Conservation (phyloP, 1,284 basidiomycete genomes). For the Naganishia sp. region DNA sequence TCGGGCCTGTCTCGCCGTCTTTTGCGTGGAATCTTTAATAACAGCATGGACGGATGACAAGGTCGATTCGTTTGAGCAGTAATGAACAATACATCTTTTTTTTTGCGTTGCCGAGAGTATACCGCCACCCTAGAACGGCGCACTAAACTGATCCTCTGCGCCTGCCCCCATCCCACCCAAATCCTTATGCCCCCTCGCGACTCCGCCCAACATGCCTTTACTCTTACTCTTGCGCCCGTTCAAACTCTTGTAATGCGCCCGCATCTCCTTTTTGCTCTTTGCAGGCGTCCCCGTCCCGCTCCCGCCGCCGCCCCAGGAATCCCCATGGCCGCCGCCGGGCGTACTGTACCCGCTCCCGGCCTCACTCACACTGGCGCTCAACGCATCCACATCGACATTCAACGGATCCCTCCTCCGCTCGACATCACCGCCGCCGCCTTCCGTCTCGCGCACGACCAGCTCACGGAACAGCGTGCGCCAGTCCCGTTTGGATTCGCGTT, state of each 20-base stretch:
- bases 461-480: slow-evolving; percentile 48
- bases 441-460: slow-evolving; percentile 46
- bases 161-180: slow-evolving; percentile 30
- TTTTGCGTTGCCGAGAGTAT: not conserved
- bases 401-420: slow-evolving; percentile 45
- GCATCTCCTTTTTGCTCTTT: slow-evolving; percentile 76
- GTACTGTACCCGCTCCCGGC: slow-evolving; percentile 43
- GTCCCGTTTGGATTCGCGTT: slow-evolving; percentile 51
- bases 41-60: too few species aligned
- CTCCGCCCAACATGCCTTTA: slow-evolving; percentile 60
- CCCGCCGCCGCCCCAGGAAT: slow-evolving; percentile 38
- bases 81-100: too few species aligned
- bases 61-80: too few species aligned
- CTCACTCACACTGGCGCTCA: slow-evolving; percentile 65
- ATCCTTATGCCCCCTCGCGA: slow-evolving; percentile 28
- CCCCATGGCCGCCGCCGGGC: slow-evolving; percentile 17
- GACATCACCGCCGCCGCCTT: slow-evolving; percentile 32
- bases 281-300: slow-evolving; percentile 56
- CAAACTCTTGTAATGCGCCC: slow-evolving; percentile 83
- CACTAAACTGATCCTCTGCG: slow-evolving; percentile 27
- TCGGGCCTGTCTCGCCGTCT: too few species aligned
- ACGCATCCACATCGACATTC: slow-evolving; percentile 47
- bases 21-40: too few species aligned
- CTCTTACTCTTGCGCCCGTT: slow-evolving; percentile 71
- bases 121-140: slow-evolving; percentile 20